Base-by-base conservation (phyloP, 2,329 filamentous ascomycete species). In the Aspergillus luchuensis region DNA sequence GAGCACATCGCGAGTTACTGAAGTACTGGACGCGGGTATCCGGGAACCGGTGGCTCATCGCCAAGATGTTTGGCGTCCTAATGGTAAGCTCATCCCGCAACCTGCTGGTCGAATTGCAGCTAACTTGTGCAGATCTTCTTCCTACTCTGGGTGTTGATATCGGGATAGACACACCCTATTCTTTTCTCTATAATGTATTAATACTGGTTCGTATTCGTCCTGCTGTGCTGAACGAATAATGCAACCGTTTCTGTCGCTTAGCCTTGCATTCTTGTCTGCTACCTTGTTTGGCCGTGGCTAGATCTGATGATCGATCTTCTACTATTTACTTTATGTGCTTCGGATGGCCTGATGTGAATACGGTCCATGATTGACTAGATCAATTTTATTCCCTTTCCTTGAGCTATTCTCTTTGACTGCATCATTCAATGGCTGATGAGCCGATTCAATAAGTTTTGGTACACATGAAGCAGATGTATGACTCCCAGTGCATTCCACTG, bases 11-110 rank as follows among this genome's bases (percentile, higher is more conserved):
- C 64, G 94, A 99, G 78, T 76, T 99, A 72, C 87, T 99, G 79
- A 97, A 97, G 77, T 99, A 98, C 79, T 99, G 95, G 94, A 90
- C 87, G 28, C 85, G 93, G 43, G 93, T 98, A 28, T 95, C 92
- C 59, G 92, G 93, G 64, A 99, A 99, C 80, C 85, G 95, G 66
- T 98, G 94, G 95, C 80, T 99, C 66, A 89, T 98, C 69, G 92
- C 92, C 47, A 91, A 90, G 75, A 88, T 88, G 86, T 83, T 84
- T 75, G 82, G 94, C 62, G 91, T 97, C 53, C 79, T 98, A 69
- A 97, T 97, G 93, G 80, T 82, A 67, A 59, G 19, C 47, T 25
- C 7, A 4, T 25, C 15, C 21, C 2, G 4, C 21, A n/a, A n/a
- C 10, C 4, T 23, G 19, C 5, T 36, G 33, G 33, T 36, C 33